Percentiles rank a stretch among this genome's conserved stretches.
phyloP scores from a whole-genome alignment of 768 basidiomycete genomes.

The Candolleomyces aberdarensis region DNA sequence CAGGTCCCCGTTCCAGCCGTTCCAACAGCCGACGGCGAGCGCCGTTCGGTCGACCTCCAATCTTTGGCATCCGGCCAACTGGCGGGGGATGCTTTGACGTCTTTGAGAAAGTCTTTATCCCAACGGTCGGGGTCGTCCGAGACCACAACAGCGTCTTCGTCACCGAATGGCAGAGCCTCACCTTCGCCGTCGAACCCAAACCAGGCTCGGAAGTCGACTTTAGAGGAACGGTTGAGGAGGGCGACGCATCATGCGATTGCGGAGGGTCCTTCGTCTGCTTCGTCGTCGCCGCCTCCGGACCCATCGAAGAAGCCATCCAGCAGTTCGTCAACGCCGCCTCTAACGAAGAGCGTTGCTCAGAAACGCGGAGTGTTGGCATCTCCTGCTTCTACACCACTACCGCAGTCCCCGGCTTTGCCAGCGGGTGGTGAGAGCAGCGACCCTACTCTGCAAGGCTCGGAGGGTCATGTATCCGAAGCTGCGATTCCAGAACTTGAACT shows the following conservation, averaged over 20 bases:
- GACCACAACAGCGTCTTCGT: constrained; percentile 12
- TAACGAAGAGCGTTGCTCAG: constrained; percentile 8
- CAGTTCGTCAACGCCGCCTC: constrained; percentile 18
- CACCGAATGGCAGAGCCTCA: constrained; percentile 11
- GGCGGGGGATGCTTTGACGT: constrained; percentile 58
- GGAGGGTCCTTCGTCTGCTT: constrained; percentile 42
- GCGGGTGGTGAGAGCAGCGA: not conserved
- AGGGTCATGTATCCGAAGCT: not conserved
- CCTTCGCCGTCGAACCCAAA: constrained; percentile 11
- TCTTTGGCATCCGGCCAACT: constrained; percentile 48
- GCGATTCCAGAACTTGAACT: not conserved
- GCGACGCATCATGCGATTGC: constrained; percentile 49
- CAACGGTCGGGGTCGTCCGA: constrained; percentile 48
- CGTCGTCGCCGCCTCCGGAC: not conserved
- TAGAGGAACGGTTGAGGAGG: constrained; percentile 78
- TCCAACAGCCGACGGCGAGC: constrained; percentile 15
- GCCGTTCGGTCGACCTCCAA: constrained; percentile 23
- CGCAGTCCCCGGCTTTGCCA: constrained; percentile 32
- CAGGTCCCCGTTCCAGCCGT: constrained; percentile 16
- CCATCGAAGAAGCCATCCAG: not conserved
- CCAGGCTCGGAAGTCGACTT: constrained; percentile 46
- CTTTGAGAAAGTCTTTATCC: constrained; percentile 61
- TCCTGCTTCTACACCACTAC: constrained; percentile 41
- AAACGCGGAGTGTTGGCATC: constrained; percentile 31
- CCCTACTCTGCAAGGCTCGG: not conserved